A percentile compares a stretch with the other conserved stretches of the same genome.
These are phyloP conservation scores for Phytophthora sansomeana DNA, from an alignment of 352 stramenopile species.

Conservation along the genomic window DNA sequence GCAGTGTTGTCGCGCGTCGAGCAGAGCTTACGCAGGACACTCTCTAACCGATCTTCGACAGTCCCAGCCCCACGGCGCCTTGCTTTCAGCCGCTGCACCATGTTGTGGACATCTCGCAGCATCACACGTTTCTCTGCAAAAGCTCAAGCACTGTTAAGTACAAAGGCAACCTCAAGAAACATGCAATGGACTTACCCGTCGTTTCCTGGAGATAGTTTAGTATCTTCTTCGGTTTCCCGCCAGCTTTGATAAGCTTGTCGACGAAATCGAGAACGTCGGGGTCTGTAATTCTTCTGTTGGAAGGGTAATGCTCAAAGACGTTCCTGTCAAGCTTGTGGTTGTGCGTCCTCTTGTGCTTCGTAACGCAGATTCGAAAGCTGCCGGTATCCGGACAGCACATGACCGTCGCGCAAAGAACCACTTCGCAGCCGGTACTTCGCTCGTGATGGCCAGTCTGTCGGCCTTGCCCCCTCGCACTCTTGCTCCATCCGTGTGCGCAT, in stretches of 20 bases:
- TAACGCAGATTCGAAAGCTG: not conserved
- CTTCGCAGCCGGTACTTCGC: not conserved
- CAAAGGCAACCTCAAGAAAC: not conserved
- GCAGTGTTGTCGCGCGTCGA: not conserved
- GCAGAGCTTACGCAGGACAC: not conserved
- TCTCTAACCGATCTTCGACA: not conserved
- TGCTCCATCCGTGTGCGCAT: too few relatives aligned
- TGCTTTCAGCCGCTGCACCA: too few relatives aligned
- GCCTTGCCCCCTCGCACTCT: too few relatives aligned
- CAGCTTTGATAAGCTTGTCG: not conserved
- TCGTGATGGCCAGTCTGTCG: too few relatives aligned
- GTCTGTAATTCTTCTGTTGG: too few relatives aligned
- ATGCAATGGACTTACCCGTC: not conserved
- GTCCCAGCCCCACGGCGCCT: too few relatives aligned
- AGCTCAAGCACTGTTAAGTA: not conserved
- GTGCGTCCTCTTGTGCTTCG: slow-evolving; percentile 6
- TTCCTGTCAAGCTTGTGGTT: not conserved
- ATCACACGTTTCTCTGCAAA: not conserved
- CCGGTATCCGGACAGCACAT: too few relatives aligned
- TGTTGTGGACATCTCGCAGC: not conserved
- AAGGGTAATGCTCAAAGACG: slow-evolving; percentile 6
- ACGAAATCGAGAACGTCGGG: slow-evolving; percentile 7
- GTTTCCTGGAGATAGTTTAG: not conserved
- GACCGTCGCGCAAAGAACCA: not conserved
- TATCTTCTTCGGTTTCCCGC: not conserved